Conservation (phyloP, 495 filamentous ascomycete species). For the Aspergillus asperescens region DNA sequence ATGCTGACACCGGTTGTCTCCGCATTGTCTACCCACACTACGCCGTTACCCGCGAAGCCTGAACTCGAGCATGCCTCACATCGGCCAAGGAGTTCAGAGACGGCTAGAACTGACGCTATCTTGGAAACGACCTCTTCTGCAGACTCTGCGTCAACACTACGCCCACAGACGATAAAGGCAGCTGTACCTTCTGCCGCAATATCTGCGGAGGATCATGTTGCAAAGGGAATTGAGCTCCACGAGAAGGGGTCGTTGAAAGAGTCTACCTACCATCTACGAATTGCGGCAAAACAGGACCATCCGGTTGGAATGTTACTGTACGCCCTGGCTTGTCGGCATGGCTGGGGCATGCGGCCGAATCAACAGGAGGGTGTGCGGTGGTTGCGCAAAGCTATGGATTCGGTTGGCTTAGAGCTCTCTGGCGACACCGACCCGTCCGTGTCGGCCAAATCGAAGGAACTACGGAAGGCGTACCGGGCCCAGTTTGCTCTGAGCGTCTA, state of each 20-base stretch:
- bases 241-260: constrained; percentile 80
- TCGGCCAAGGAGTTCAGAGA: constrained; percentile 1
- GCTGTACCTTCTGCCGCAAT: constrained; percentile 47
- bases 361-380: constrained; percentile 83
- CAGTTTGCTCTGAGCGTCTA: constrained; percentile 95
- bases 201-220: constrained; percentile 78
- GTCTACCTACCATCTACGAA: constrained; percentile 90
- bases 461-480: constrained; percentile 71
- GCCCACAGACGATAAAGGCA: constrained; percentile 47
- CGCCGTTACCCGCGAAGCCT: constrained; percentile 20
- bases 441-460: constrained; percentile 57
- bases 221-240: constrained; percentile 81
- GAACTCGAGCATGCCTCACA: constrained; percentile 33
- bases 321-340: constrained; percentile 92
- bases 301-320: constrained; percentile 95
- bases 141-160: constrained; percentile 62
- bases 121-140: constrained; percentile 54
- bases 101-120: constrained; percentile 31
- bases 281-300: constrained; percentile 77
- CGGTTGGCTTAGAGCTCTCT: constrained; percentile 72
- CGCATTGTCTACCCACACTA: constrained; percentile 4
- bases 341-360: constrained; percentile 95
- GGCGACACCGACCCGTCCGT: constrained; percentile 66
- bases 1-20: constrained; percentile 17
- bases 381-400: constrained; percentile 84